phyloP scores from a whole-genome alignment of 169 alveolate genomes.

The Miamiensis avidus region DNA sequence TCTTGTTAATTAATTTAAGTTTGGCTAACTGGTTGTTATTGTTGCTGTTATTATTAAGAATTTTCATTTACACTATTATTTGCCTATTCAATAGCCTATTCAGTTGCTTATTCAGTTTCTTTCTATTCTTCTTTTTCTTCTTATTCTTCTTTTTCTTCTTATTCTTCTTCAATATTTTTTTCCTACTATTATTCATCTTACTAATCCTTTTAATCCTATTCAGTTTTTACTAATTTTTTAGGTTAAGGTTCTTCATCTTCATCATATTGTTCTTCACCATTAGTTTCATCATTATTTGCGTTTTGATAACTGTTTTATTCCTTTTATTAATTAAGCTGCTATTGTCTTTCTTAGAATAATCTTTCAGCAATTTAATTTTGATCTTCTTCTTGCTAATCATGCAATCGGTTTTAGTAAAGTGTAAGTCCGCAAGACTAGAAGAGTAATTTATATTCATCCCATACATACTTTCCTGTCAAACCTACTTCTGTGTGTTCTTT shows the following conservation, averaged over 20 bases:
- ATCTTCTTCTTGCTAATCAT: neutral
- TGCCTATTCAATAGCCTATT: neutral
- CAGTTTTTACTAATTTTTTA: neutral
- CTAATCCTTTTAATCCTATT: neutral
- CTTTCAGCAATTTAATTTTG: neutral
- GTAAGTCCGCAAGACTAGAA: neutral
- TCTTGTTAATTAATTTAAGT: neutral
- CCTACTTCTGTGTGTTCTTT: constrained; percentile 28
- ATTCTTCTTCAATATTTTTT: neutral
- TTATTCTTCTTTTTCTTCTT: neutral
- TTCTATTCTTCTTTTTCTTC: neutral
- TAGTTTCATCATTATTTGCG: neutral
- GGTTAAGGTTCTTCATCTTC: neutral
- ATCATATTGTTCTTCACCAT: neutral
- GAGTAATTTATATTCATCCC: neutral
- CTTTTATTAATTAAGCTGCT: neutral
- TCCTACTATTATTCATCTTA: neutral
- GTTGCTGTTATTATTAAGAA: no score
- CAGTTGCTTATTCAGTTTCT: neutral
- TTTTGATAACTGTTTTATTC: neutral
- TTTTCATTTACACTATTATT: neutral
- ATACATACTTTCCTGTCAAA: neutral
- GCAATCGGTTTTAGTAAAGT: neutral
- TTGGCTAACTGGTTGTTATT: neutral
- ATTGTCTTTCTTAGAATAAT: neutral